Base-by-base conservation (phyloP, 2,329 filamentous ascomycete species). In the Lachnellula suecica region DNA sequence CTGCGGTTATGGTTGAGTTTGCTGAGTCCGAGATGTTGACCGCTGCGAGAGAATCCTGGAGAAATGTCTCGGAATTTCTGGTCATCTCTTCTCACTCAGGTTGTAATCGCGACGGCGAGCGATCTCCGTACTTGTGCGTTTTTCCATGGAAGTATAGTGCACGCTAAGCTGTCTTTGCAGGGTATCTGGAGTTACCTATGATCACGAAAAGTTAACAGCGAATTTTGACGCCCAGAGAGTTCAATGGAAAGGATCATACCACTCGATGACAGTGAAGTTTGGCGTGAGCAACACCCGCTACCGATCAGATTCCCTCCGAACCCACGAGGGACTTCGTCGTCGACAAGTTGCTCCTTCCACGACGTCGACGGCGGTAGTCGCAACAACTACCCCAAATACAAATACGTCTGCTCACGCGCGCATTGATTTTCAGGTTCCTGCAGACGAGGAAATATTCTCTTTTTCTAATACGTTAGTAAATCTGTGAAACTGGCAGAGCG, bases 261-360 rank as follows among this genome's bases (percentile, higher is more conserved):
- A 57, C 9, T 49, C 47, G 0, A 59, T 59, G 58, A 56, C 48
- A 7, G 47, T 59, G 2, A 57, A 51, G 15, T 59, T 60, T 19
- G 56, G 58, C 22, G 49, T 51, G 27, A 52, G 46, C 23, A 4
- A 31, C 15, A 45, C 44, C 10, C 47, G 44, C 34, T 53, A 53
- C 13, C 40, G 50, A 11, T 11, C 35, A 17, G 42, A n/a, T 42
- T 45, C 47, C 6, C 29, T 60, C 13, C 55, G 57, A 34, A 35
- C 31, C 4, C 52, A 54, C 20, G 52, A 54, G 19, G 52, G 47
- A 11, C 47, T 54, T 44, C 47, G 47, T 15, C 34, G 29, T 23
- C 46, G 52, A 51, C 40, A n/a, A 25, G 22, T n/a, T 15, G 29
- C 38, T 8, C 22, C 20, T 19, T 20, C 29, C 10, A 19, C 37